phyloP scores from a whole-genome alignment of 768 basidiomycete genomes.

The Tephrocybe sp. region DNA sequence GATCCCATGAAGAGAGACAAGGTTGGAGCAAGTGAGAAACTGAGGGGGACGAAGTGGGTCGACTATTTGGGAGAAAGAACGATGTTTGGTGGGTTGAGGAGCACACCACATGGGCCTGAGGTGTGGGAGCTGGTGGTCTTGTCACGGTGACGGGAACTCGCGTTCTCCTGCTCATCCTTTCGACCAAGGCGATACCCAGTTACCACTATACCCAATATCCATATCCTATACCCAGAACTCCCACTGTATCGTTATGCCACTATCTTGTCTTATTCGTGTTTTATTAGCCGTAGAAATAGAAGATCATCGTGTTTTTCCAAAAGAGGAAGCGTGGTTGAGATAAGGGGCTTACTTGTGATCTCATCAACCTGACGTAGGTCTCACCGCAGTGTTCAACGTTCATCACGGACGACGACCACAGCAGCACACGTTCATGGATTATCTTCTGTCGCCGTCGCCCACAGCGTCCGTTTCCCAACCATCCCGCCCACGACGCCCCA shows the following conservation, averaged over 20 bases:
- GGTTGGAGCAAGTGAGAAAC: slow-evolving; percentile 36
- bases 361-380: slow-evolving; percentile 15
- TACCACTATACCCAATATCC: slow-evolving; percentile 13
- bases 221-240: not conserved
- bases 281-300: no score
- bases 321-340: not conserved
- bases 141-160: slow-evolving; percentile 7
- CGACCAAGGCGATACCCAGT: slow-evolving; percentile 11
- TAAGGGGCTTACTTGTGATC: slow-evolving; percentile 6
- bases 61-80: slow-evolving; percentile 49
- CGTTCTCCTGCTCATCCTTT: not conserved
- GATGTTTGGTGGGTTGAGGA: slow-evolving; percentile 41
- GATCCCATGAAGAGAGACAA: slow-evolving; percentile 5
- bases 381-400: not conserved
- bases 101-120: slow-evolving; percentile 28
- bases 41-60: slow-evolving; percentile 51
- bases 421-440: no score
- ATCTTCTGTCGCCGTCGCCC: no score
- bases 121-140: slow-evolving; percentile 36
- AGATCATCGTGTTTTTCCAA: no score
- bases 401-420: slow-evolving; percentile 9
- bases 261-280: not conserved
- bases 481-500: slow-evolving; percentile 17
- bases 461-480: not conserved
- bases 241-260: slow-evolving; percentile 12